Evolutionary conservation across 2,329 filamentous ascomycete species (phyloP).

Genomic region (Cladophialophora yegresii): DNA sequence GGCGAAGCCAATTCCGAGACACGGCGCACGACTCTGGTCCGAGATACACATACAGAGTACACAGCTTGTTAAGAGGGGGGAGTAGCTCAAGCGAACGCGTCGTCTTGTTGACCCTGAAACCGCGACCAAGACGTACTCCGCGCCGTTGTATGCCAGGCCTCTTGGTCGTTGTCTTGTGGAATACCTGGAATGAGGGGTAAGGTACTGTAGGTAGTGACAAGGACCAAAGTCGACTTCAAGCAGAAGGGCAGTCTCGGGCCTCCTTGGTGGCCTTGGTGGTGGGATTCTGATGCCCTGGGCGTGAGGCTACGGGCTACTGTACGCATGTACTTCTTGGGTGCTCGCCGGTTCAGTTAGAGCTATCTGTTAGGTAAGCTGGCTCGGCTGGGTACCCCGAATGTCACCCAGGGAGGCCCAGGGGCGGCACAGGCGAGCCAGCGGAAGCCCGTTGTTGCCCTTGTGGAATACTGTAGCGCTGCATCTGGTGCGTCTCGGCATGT

Average conservation of each 20-base stretch:
- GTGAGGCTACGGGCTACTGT: not conserved
- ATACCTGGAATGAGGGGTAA: not conserved
- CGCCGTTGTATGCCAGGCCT: not conserved
- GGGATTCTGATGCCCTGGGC: not conserved
- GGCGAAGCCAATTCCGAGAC: not conserved
- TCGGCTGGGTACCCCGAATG: too few species aligned
- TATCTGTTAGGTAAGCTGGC: too few species aligned
- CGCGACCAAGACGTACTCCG: not conserved
- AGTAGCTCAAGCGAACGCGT: not conserved
- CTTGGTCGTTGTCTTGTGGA: not conserved
- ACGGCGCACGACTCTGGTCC: not conserved
- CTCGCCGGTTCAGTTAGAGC: too few species aligned
- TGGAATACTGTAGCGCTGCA: not conserved
- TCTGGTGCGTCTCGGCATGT: not conserved
- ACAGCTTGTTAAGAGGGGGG: not conserved
- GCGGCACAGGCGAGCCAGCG: not conserved
- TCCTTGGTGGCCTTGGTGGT: not conserved
- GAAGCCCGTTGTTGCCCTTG: not conserved
- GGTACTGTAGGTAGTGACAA: too few species aligned
- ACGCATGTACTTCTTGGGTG: too few species aligned
- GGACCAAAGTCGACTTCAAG: not conserved
- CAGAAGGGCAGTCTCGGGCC: not conserved
- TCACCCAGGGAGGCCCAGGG: not conserved
- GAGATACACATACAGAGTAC: not conserved
- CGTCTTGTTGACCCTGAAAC: conserved; percentile 1